These are phyloP conservation scores for Rubia balearica DNA, from an alignment of 305 asterid genomes.

Conservation along the genomic window DNA sequence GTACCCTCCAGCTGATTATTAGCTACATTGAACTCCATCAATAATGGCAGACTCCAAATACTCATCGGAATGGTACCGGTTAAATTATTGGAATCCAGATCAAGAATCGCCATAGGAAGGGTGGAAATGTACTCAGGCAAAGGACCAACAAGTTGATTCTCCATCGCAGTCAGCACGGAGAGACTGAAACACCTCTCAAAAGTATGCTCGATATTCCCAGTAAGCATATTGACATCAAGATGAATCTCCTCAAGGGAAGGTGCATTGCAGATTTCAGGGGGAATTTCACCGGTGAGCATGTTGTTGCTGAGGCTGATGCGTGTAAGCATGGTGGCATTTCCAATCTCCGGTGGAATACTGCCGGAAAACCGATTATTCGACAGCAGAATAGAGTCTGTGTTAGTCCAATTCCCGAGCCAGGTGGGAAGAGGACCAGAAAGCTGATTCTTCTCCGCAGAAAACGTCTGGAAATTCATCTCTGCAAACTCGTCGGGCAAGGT, in stretches of 20 bases:
- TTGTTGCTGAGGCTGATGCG: conserved; percentile 56
- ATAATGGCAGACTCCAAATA: conserved; percentile 47
- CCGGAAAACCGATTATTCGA: conserved; percentile 61
- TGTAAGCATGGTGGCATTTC: conserved; percentile 64
- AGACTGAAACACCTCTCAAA: too few species aligned
- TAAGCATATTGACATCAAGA: too few species aligned
- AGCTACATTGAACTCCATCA: conserved; percentile 70
- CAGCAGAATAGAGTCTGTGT: conserved; percentile 50
- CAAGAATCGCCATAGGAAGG: conserved; percentile 72
- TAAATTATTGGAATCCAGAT: conserved; percentile 71
- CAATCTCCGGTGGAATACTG: conserved; percentile 57
- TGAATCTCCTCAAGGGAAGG: too few species aligned
- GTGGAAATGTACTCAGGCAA: conserved; percentile 57
- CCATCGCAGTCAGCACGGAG: conserved; percentile 43
- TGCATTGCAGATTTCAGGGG: too few species aligned
- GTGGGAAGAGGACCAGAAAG: conserved; percentile 76
- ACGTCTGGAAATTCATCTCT: conserved; percentile 35
- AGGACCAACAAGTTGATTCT: conserved; percentile 48
- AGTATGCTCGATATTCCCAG: too few species aligned
- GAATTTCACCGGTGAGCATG: too few species aligned
- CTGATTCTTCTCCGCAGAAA: conserved; percentile 63
- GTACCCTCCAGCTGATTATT: conserved; percentile 29
- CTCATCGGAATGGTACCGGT: conserved; percentile 56
- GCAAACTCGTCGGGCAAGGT: conserved; percentile 58
- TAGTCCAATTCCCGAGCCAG: conserved; percentile 68